Evolutionary conservation across 2,329 filamentous ascomycete genomes (phyloP).

Genomic region (Shiraia sp.): DNA sequence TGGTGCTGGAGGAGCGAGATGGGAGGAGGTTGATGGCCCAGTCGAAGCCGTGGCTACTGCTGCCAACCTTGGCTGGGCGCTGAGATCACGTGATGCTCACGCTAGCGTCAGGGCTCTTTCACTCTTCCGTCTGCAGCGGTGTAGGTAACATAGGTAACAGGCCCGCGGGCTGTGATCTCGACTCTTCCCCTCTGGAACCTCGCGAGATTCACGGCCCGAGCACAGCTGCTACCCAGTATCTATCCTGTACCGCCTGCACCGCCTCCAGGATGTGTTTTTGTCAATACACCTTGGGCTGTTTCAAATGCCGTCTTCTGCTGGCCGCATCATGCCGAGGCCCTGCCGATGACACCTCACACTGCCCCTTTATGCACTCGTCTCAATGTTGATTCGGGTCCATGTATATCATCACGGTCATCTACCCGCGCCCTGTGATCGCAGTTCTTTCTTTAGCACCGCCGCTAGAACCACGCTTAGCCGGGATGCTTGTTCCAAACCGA

Average conservation of each 20-base stretch:
- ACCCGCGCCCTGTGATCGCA: too few species aligned
- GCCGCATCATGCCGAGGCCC: constrained; percentile 22
- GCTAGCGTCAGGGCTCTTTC: constrained; percentile 13
- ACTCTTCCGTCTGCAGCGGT: constrained; percentile 11
- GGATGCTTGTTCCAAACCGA: too few species aligned
- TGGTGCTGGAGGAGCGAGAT: constrained; percentile 25
- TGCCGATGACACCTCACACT: constrained; percentile 8
- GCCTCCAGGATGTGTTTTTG: constrained; percentile 10
- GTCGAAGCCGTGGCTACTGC: constrained; percentile 17
- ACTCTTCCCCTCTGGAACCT: not conserved
- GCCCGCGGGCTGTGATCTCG: not conserved
- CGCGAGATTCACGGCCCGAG: too few species aligned
- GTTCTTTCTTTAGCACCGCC: too few species aligned
- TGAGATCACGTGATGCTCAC: constrained; percentile 17
- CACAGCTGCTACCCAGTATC: too few species aligned
- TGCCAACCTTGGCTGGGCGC: constrained; percentile 15
- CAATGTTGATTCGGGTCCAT: constrained; percentile 3
- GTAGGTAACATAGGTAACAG: constrained; percentile 9
- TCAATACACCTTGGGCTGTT: constrained; percentile 17
- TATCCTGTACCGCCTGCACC: constrained; percentile 4
- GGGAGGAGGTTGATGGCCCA: constrained; percentile 22
- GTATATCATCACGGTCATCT: too few species aligned
- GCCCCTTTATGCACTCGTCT: constrained; percentile 28
- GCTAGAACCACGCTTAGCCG: too few species aligned
- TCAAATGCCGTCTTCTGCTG: constrained; percentile 21